Percentiles rank a stretch among this genome's conserved stretches.
phyloP scores from a whole-genome alignment of 768 basidiomycete species.

The Lentinula detonsa region DNA sequence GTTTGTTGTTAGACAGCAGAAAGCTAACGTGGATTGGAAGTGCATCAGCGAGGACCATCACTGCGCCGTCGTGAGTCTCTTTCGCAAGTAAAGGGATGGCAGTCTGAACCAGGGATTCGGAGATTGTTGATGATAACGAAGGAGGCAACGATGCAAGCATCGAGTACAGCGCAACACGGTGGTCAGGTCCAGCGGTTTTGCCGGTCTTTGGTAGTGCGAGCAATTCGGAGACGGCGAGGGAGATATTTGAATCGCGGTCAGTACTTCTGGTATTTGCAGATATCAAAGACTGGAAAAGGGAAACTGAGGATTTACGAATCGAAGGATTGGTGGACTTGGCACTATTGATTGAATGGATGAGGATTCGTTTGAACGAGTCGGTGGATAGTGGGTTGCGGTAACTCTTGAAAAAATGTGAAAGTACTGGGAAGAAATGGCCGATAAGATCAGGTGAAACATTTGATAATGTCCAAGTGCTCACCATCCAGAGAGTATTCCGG shows the following conservation, averaged over 20 bases:
- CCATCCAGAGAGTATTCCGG: conserved; percentile 64
- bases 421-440: conserved; percentile 28
- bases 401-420: conserved; percentile 50
- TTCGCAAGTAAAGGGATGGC: conserved; percentile 47
- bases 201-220: conserved; percentile 71
- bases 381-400: conserved; percentile 45
- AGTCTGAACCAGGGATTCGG: conserved; percentile 39
- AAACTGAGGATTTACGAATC: conserved; percentile 50
- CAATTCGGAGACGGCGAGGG: conserved; percentile 54
- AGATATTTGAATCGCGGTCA: conserved; percentile 25
- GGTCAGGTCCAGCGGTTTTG: conserved; percentile 85
- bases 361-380: conserved; percentile 44
- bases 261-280: conserved; percentile 17
- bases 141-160: conserved; percentile 60
- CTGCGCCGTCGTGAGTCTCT: conserved; percentile 71
- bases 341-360: conserved; percentile 55
- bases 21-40: conserved; percentile 55
- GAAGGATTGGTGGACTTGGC: conserved; percentile 68
- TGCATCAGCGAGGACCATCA: conserved; percentile 44
- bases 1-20: conserved; percentile 35
- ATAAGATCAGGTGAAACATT: too few relatives aligned
- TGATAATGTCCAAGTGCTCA: not conserved
- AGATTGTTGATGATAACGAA: conserved; percentile 24
- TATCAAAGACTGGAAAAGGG: conserved; percentile 50
- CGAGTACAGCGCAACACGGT: conserved; percentile 73